Evolutionary conservation across 1,284 basidiomycete genomes (phyloP).

Genomic region (Rhodofomes roseus): DNA sequence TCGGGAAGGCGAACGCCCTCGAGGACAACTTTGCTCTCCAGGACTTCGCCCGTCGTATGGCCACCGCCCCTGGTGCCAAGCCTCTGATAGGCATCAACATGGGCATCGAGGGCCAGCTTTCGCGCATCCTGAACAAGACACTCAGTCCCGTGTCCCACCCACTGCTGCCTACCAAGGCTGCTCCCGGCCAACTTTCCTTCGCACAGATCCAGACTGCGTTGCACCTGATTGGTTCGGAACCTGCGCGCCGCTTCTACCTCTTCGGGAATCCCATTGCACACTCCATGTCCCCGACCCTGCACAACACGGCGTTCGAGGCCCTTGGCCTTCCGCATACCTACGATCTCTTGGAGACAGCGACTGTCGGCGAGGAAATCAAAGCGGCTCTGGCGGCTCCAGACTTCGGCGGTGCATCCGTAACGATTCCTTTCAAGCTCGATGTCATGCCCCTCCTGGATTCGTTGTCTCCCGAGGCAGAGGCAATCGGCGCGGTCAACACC

Average conservation of each 20-base stretch:
- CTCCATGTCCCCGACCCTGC: constrained; percentile 90
- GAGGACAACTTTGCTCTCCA: constrained; percentile 83
- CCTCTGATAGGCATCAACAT: constrained; percentile 96
- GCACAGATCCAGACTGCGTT: constrained; percentile 81
- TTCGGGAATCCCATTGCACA: constrained; percentile 88
- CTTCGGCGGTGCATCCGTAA: constrained; percentile 96
- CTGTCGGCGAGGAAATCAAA: constrained; percentile 65
- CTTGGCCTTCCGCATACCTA: constrained; percentile 87
- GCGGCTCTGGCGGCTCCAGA: constrained; percentile 59
- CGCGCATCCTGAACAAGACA: constrained; percentile 82
- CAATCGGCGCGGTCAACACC: constrained; percentile 93
- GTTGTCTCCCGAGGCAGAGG: constrained; percentile 74
- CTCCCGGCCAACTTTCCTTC: constrained; percentile 91
- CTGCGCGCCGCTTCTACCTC: constrained; percentile 74
- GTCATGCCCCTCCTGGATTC: constrained; percentile 78
- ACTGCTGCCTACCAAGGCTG: constrained; percentile 78
- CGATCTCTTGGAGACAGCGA: constrained; percentile 70
- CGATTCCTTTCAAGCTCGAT: constrained; percentile 90
- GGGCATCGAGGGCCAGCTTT: constrained; percentile 86
- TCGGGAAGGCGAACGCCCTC: constrained; percentile 76
- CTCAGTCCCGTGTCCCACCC: constrained; percentile 92
- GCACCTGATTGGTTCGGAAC: constrained; percentile 77
- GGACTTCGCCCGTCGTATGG: constrained; percentile 58
- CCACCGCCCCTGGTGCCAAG: constrained; percentile 45
- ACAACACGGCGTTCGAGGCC: constrained; percentile 84